Base-by-base conservation (phyloP, 2,329 filamentous ascomycete species). In the Botrytis squamosa region DNA sequence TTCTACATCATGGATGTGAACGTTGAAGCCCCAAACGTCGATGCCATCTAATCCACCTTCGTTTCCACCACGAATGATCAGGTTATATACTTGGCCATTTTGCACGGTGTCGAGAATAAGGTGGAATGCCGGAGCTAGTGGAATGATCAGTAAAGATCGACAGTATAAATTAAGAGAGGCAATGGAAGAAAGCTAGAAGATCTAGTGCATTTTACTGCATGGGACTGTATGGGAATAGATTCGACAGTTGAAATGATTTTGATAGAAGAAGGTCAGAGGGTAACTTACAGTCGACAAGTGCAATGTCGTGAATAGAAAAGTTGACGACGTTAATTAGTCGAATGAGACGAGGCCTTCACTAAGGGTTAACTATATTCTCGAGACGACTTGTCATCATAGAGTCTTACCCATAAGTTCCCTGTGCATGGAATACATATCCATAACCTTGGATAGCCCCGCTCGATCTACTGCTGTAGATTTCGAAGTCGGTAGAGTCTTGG, bases 1-100 rank as follows among this genome's bases (percentile, higher is more conserved):
- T 82, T 86, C 86, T 46, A 89, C 82, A 78, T 90, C 88, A 77
- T 90, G 88, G 68, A 89, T 82, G 85, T 85, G 87, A 69, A 89
- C 84, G 77, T 89, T 88, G 64, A 80, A 83, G 25, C 84, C 84
- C 81, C 83, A 87, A 7, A 89, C 83, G 78, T 89, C 85, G 73
- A 89, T 84, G 6, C 88, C 88, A 77, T 90, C 88, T 12, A 89
- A 80, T 65, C 86, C 86, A 66, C 87, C 87, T 73, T 81, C 79
- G 73, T 88, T 83, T 7, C 83, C 86, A 55, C 87, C 87, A 6
- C 86, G 84, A 72, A 89, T 86, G 16, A 84, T 85, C 83, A 88
- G 83, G 29, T 88, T 88, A 79, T 88, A 88, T 5, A 87, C 81
- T 77, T 88, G 86, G 8, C 86, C 86, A 75, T 85, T 85, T 84